Base-by-base conservation (phyloP, 495 filamentous ascomycete genomes). In the Trichoderma reesei region DNA sequence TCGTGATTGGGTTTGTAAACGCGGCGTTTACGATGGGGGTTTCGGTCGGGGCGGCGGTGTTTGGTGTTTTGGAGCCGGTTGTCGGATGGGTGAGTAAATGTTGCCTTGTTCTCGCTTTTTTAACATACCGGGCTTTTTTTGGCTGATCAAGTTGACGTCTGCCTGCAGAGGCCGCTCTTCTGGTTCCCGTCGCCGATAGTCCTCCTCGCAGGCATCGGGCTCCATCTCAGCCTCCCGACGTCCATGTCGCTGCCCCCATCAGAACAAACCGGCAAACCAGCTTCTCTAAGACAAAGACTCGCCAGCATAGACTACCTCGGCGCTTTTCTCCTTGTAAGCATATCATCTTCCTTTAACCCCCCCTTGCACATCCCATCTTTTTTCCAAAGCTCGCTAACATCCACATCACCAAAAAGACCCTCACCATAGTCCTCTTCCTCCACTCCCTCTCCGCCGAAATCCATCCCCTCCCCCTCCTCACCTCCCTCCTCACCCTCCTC, bases 1-100 rank as follows among this genome's bases (percentile, higher is more conserved):
- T 93, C 18, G 88, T 82, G 67, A 81, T 91, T 64, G 90, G 90
- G 1, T 66, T 90, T 11, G 74, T 88, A 5, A 76, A 76, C 46
- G 69, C 73, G 48, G 70, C 85, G 0, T 87, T 86, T 65, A 92
- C 89, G 0, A 79, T 84, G 16, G 89, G 90, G 11, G 75, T 93
- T 14, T 82, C 88, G 0, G 76, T 85, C 0, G 89, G 90, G 8
- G 90, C 89, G 3, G 82, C 90, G 13, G 73, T 90, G 38, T 86
- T 86, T 18, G 90, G 89, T 1, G 80, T 84, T 1, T 66, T 90
- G 54, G 75, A 86, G 8, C 81, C 81, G 1, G 76, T 73, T 0
- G 77, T 83, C 34, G 88, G 89, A 60, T 93, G 89, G 88, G 87
- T 90, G 76, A 67, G 84, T 73, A 9, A 16, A 20, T 13, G 41